Evolutionary conservation across 805 yeast species (phyloP), one percentile per base, ranked within the genome.

Genomic region (Millerozyma acaciae): DNA sequence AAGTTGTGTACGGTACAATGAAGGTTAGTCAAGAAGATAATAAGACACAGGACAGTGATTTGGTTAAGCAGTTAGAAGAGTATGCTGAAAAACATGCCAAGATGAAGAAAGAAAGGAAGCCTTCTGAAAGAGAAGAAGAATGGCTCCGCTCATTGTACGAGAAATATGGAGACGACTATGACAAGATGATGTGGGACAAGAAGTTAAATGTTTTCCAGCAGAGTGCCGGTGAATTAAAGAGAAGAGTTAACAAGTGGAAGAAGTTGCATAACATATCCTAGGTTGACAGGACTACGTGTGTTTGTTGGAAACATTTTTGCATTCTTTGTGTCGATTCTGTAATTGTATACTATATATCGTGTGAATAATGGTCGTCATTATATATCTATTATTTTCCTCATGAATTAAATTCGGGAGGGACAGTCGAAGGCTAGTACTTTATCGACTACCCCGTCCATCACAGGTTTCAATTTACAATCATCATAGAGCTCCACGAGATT

Each of bases 131-230:
- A 47, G 97, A 93, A 57, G 61, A 58, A 28, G 82, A 73, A 21
- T 87, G 96, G 95, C 57, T 85, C 26, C 60, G 55, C 29, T 59
- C 58, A 16, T 65, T 93, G 24, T 70, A 79, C 39, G 76, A 75
- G 14, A 87, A 86, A 55, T 78, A 93, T 51, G 96, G 96, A 12
- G 94, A 87, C 44, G 82, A 93, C 55, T 88, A 79, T 54, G 80
- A 73, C 29, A 84, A 80, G 48, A 93, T 93, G 98, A 82, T 78
- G 55, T 84, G 95, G 84, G 98, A 93, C 57, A 76, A 75, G 60
- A 84, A 84, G 57, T 68, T 89, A 42, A 90, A 90, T 57, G 74
- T 80, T 2, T 75, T 72, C 59, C 97, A 89, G 62, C 87, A 84
- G 56, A 73, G 84, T 40, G 80, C 79, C n/a, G 94, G 95, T 17